phyloP scores from a whole-genome alignment of 2,329 filamentous ascomycete genomes.

The Myriosclerotinia duriaeana region DNA sequence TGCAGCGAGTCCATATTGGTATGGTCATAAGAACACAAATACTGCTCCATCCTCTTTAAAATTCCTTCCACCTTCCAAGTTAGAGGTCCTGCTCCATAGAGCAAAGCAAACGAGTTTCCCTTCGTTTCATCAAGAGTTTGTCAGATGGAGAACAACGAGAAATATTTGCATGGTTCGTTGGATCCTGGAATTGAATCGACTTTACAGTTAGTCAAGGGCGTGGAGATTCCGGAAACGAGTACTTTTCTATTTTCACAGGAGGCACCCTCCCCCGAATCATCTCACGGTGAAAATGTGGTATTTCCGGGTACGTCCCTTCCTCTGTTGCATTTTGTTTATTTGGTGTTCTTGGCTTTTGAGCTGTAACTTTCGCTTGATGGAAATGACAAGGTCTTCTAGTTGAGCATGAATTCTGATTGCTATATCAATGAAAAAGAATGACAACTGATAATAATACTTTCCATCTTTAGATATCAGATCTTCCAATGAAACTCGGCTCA shows the following conservation, averaged over 20 bases:
- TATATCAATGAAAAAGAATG: background rate
- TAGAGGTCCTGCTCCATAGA: slow-evolving; percentile 8
- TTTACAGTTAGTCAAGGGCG: slow-evolving; percentile 18
- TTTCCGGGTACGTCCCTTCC: slow-evolving; percentile 14
- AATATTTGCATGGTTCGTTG: slow-evolving; percentile 17
- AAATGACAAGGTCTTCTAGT: slow-evolving; percentile 15
- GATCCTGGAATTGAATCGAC: slow-evolving; percentile 20
- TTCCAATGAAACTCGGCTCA: slow-evolving; percentile 17
- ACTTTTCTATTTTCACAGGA: slow-evolving; percentile 6
- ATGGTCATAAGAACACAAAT: slow-evolving; percentile 20
- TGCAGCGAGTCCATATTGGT: slow-evolving; percentile 1
- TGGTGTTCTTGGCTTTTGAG: slow-evolving; percentile 23
- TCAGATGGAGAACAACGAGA: slow-evolving; percentile 20
- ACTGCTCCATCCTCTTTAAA: slow-evolving; percentile 17
- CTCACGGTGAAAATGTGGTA: background rate
- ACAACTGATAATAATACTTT: slow-evolving; percentile 1
- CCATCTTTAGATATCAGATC: slow-evolving; percentile 5
- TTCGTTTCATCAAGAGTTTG: background rate
- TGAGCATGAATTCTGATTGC: slow-evolving; percentile 14
- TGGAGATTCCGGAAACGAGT: slow-evolving; percentile 10
- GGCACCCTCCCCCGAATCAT: background rate
- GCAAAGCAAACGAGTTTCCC: background rate
- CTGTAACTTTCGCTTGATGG: slow-evolving; percentile 10
- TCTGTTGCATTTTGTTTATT: slow-evolving; percentile 1
- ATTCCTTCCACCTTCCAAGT: slow-evolving; percentile 16